These are phyloP conservation scores for Clitopilus passeckerianus DNA, from an alignment of 768 basidiomycete genomes.

Conservation along the genomic window DNA sequence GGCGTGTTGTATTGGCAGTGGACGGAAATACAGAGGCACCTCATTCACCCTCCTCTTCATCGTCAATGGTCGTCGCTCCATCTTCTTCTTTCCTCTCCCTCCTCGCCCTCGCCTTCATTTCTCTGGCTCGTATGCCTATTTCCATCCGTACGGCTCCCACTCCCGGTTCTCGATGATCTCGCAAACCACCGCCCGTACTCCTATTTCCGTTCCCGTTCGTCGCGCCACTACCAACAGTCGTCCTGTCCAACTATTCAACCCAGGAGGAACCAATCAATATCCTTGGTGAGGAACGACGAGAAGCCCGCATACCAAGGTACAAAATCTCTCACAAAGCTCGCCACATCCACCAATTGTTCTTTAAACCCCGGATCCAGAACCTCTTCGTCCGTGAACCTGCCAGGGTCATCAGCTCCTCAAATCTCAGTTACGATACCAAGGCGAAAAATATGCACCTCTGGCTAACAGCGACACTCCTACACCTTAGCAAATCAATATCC, in stretches of 20 bases:
- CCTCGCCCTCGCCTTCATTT: no score
- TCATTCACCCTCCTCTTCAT: no score
- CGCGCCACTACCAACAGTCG: background rate
- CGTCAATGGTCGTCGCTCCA: no score
- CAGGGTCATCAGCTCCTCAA: background rate
- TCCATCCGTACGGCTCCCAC: no score
- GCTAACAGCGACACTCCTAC: slow-evolving; percentile 69
- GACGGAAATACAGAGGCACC: no score
- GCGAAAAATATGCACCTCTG: slow-evolving; percentile 40
- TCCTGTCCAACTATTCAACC: background rate
- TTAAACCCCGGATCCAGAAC: slow-evolving; percentile 66
- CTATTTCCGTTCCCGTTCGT: no score
- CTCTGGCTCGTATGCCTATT: no score
- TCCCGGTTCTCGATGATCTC: no score
- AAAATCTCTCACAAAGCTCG: slow-evolving; percentile 60
- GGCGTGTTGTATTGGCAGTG: no score
- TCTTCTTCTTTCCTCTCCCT: no score
- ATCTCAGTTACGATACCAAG: slow-evolving; percentile 16
- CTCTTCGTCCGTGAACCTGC: slow-evolving; percentile 70
- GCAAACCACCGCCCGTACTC: no score
- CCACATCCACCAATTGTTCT: slow-evolving; percentile 51
- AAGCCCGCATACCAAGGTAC: slow-evolving; percentile 63
- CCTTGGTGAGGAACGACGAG: background rate
- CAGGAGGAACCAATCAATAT: background rate
- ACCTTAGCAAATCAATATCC: slow-evolving; percentile 90